phyloP scores from a whole-genome alignment of 345 rosid genomes.

The Alliaria petiolata region DNA sequence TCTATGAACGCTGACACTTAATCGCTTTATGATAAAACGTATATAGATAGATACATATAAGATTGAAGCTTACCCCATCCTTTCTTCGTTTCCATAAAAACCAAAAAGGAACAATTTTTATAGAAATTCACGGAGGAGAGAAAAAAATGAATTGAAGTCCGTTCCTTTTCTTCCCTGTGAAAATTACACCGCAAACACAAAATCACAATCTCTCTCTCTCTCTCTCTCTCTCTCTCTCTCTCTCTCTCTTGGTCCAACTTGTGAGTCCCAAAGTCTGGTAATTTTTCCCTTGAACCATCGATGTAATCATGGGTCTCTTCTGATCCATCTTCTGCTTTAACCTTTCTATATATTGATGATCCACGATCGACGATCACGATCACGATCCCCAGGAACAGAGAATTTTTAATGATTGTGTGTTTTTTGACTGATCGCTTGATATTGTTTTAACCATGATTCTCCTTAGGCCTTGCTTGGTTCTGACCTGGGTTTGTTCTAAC shows the following conservation, averaged over 20 bases:
- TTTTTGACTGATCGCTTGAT: slow-evolving; percentile 20
- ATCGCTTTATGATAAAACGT: slow-evolving; percentile 4
- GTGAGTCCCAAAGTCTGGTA: slow-evolving; percentile 30
- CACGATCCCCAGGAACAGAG: not conserved
- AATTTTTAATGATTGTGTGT: not conserved
- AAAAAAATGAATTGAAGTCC: not conserved
- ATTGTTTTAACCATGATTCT: not conserved
- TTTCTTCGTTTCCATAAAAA: slow-evolving; percentile 4
- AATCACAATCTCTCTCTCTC: no score
- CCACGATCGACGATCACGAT: slow-evolving; percentile 20
- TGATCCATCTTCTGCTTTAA: slow-evolving; percentile 1
- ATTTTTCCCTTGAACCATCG: slow-evolving; percentile 2
- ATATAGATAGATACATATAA: not conserved
- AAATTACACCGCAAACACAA: slow-evolving; percentile 6
- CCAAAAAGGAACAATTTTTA: not conserved
- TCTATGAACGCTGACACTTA: slow-evolving; percentile 10
- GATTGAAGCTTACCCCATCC: not conserved
- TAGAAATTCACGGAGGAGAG: slow-evolving; percentile 24
- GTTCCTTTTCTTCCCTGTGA: slow-evolving; percentile 19
- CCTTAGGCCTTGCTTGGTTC: not conserved
- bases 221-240: no score
- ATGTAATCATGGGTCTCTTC: not conserved
- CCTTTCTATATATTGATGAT: slow-evolving; percentile 1
- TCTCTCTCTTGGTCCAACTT: slow-evolving; percentile 22
- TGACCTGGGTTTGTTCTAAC: slow-evolving; percentile 22